Conservation (phyloP, 2,329 filamentous ascomycete species). For the Claviceps spartinae region DNA sequence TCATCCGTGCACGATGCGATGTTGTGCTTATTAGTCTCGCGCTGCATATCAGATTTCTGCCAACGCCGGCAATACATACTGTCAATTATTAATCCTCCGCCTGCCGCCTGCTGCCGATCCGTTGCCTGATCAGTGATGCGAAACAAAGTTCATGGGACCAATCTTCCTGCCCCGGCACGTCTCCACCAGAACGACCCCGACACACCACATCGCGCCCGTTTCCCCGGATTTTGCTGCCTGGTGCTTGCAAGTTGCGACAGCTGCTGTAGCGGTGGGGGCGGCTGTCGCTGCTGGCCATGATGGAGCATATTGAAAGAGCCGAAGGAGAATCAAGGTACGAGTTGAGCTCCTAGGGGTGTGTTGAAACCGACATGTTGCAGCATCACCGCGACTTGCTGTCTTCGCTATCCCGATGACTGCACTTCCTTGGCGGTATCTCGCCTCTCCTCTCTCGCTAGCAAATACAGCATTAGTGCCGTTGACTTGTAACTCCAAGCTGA, state of each 20-base stretch:
- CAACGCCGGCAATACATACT: neutral
- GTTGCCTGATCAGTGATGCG: neutral
- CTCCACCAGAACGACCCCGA: neutral
- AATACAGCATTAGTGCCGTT: neutral
- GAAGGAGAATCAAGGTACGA: slow-evolving; percentile 5
- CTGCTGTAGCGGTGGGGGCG: neutral
- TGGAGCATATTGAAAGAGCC: slow-evolving; percentile 4
- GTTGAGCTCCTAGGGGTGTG: neutral
- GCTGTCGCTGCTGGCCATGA: slow-evolving; percentile 2
- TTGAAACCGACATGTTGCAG: neutral
- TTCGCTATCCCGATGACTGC: neutral
- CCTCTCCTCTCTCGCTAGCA: neutral
- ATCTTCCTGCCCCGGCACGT: neutral
- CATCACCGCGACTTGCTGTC: neutral
- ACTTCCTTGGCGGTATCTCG: too few relatives aligned
- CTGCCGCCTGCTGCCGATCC: neutral
- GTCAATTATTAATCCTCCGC: neutral
- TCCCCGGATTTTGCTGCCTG: slow-evolving; percentile 1
- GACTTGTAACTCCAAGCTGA: neutral
- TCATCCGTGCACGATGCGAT: neutral
- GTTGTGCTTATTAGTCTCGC: neutral
- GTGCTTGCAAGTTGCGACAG: neutral
- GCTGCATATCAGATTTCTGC: neutral
- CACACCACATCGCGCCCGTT: neutral
- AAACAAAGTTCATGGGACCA: neutral